These are phyloP conservation scores for Platanus orientalis DNA, from an alignment of 164 flowering plant genomes.

Conservation along the genomic window DNA sequence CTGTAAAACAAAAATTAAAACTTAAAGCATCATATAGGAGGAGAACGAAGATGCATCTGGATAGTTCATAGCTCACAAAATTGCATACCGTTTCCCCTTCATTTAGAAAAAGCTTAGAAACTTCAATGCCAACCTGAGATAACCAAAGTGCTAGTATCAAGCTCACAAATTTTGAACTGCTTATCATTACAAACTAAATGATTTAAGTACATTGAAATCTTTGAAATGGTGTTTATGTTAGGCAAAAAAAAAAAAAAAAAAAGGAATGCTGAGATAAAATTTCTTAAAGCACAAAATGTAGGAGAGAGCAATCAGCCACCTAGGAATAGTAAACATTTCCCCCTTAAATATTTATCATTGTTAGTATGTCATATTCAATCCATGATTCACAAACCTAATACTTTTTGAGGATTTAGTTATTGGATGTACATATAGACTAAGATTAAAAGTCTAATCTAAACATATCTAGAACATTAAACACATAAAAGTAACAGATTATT, in stretches of 20 bases:
- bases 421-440: too few relatives aligned
- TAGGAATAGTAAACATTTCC: background rate
- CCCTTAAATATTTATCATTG: background rate
- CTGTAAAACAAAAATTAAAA: too few relatives aligned
- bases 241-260: background rate
- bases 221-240: too few relatives aligned
- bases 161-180: constrained; percentile 4
- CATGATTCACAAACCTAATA: too few relatives aligned
- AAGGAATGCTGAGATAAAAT: background rate
- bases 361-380: too few relatives aligned
- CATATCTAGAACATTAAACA: too few relatives aligned
- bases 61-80: too few relatives aligned
- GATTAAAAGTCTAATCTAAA: too few relatives aligned
- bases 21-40: too few relatives aligned
- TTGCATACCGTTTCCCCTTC: constrained; percentile 87
- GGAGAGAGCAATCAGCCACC: constrained; percentile 1
- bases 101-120: constrained; percentile 82
- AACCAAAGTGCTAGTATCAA: constrained; percentile 15
- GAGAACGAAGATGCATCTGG: too few relatives aligned
- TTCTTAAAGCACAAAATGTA: background rate
- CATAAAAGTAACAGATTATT: too few relatives aligned
- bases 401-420: too few relatives aligned
- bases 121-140: constrained; percentile 93
- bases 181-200: background rate
- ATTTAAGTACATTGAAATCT: background rate